phyloP scores from a whole-genome alignment of 2,329 filamentous ascomycete species.

The Phyllachora maydis region DNA sequence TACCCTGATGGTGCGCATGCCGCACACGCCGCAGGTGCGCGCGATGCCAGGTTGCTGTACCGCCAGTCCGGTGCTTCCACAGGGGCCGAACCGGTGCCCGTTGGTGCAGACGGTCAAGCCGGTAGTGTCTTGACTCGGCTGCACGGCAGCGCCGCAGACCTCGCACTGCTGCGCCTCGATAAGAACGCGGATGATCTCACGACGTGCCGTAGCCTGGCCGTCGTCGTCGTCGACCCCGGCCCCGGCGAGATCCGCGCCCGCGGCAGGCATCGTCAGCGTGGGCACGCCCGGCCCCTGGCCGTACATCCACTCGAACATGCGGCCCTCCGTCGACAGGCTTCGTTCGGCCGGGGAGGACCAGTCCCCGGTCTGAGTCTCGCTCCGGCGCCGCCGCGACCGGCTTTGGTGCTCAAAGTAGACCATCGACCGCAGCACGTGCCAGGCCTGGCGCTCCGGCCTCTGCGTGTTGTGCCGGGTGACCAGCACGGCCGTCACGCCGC shows the following conservation, averaged over 20 bases:
- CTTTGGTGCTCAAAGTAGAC: constrained; percentile 14
- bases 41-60: constrained; percentile 32
- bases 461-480: constrained; percentile 25
- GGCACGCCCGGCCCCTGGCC: constrained; percentile 24
- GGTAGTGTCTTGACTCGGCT: too few relatives aligned
- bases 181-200: constrained; percentile 16
- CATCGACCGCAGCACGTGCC: constrained; percentile 14
- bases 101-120: too few relatives aligned
- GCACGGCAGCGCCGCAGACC: constrained; percentile 27
- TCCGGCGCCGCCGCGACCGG: constrained; percentile 5
- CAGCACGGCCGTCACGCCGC: constrained; percentile 27
- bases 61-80: constrained; percentile 29
- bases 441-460: constrained; percentile 20
- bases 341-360: neutral
- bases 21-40: constrained; percentile 32
- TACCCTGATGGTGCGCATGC: constrained; percentile 23
- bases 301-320: constrained; percentile 38
- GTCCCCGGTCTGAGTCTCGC: constrained; percentile 1
- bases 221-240: constrained; percentile 3
- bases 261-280: constrained; percentile 12
- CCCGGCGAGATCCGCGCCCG: constrained; percentile 1
- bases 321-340: constrained; percentile 28
- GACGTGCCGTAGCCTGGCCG: constrained; percentile 7
- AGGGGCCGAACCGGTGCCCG: constrained; percentile 18
- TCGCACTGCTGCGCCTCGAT: constrained; percentile 19